These are phyloP conservation scores for Lanmaoa pseudosensibilis DNA, from an alignment of 768 basidiomycete genomes.

Conservation along the genomic window DNA sequence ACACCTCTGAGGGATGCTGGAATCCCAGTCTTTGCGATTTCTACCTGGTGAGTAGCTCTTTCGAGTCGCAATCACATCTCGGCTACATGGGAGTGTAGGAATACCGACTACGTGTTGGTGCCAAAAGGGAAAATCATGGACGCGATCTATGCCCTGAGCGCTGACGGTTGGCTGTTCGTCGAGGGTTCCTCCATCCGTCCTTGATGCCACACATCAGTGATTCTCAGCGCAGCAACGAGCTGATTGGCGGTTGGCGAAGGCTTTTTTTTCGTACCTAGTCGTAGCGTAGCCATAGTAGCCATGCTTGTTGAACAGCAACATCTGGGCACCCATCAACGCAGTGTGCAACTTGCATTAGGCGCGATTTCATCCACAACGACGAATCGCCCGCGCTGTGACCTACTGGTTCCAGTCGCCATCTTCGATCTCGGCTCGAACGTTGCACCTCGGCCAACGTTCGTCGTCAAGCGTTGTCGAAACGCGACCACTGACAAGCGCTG, in stretches of 20 bases:
- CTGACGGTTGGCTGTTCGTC: slow-evolving; percentile 50
- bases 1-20: slow-evolving; percentile 51
- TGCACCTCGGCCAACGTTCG: not conserved
- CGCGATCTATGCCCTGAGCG: slow-evolving; percentile 43
- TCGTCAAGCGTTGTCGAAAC: slow-evolving; percentile 6
- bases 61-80: not conserved
- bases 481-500: slow-evolving; percentile 13
- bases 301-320: not conserved
- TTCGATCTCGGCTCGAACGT: slow-evolving; percentile 1
- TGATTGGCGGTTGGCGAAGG: not conserved
- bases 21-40: slow-evolving; percentile 59
- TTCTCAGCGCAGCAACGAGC: not conserved
- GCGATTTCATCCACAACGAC: slow-evolving; percentile 13
- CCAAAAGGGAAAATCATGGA: slow-evolving; percentile 42
- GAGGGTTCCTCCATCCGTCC: slow-evolving; percentile 6
- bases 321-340: not conserved
- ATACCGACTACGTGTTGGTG: slow-evolving; percentile 66
- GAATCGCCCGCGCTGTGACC: not conserved
- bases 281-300: not conserved
- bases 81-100: slow-evolving; percentile 39
- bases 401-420: not conserved
- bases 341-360: slow-evolving; percentile 10
- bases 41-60: slow-evolving; percentile 53
- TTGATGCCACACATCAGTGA: not conserved
- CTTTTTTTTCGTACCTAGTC: not conserved